Conservation (phyloP, 345 rosid genomes). For the Eucalyptus urophylla region DNA sequence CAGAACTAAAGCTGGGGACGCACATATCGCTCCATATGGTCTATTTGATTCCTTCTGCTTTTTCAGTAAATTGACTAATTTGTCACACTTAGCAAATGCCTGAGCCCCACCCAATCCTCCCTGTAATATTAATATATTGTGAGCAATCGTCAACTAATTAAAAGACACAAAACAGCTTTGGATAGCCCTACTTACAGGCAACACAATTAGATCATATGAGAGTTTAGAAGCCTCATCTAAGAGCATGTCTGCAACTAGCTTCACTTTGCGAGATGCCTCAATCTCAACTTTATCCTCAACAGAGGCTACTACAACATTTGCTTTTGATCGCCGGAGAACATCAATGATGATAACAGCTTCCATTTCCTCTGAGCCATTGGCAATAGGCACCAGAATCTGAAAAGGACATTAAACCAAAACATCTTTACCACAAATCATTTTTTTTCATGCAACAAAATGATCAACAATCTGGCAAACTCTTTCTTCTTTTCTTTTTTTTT, state of each 20-base stretch:
- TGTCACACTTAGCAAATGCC: constrained; percentile 70
- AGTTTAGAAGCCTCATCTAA: constrained; percentile 80
- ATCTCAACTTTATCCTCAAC: constrained; percentile 72
- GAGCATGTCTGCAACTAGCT: constrained; percentile 73
- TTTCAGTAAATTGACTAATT: constrained; percentile 68
- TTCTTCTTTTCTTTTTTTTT: rapidly evolving
- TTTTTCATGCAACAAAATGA: neutral
- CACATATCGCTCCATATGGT: constrained; percentile 95
- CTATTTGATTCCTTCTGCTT: constrained; percentile 61
- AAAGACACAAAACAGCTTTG: neutral
- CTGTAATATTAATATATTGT: constrained; percentile 7
- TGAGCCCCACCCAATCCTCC: constrained; percentile 97
- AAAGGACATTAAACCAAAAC: neutral
- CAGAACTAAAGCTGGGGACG: constrained; percentile 87
- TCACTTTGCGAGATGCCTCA: constrained; percentile 75
- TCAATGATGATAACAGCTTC: constrained; percentile 80
- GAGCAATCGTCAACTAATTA: neutral
- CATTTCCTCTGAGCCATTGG: constrained; percentile 90
- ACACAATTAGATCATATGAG: constrained; percentile 74
- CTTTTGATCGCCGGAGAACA: constrained; percentile 76
- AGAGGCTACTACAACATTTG: constrained; percentile 76
- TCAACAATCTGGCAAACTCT: neutral
- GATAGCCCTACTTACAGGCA: constrained; percentile 47
- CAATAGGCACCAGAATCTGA: constrained; percentile 90
- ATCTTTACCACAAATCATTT: neutral